A percentile compares a stretch with the other conserved stretches of the same genome.
Evolutionary conservation across 1,139 yeast species (phyloP).

Genomic region (Pichia sp.): DNA sequence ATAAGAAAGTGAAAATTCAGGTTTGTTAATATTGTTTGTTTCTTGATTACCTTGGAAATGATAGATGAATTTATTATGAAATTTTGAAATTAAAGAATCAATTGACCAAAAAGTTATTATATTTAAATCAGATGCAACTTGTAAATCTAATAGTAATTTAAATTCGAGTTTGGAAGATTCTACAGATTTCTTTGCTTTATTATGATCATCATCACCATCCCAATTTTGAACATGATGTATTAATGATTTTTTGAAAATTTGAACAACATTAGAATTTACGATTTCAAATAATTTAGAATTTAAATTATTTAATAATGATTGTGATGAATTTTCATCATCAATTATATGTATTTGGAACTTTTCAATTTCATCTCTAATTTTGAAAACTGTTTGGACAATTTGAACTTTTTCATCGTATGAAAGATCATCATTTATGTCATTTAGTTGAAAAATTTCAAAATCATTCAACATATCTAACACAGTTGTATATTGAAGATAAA

Average conservation of each 20-base stretch:
- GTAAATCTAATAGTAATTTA: conserved; percentile 5
- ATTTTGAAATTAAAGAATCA: conserved; percentile 27
- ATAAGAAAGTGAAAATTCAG: conserved; percentile 71
- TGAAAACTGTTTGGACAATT: background rate
- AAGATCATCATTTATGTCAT: background rate
- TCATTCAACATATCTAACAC: conserved; percentile 1
- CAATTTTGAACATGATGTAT: background rate
- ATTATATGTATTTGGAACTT: background rate
- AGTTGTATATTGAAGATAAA: background rate
- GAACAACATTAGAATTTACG: background rate
- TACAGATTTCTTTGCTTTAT: background rate
- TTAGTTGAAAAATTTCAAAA: conserved; percentile 11
- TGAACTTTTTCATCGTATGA: background rate
- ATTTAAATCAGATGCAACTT: conserved; percentile 1
- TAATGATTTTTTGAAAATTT: background rate
- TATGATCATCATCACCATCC: conserved; percentile 4
- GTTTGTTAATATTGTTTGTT: conserved; percentile 66
- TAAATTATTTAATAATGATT: background rate
- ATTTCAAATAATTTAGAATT: conserved; percentile 2
- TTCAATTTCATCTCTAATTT: conserved; percentile 2
- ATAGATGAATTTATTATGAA: conserved; percentile 57
- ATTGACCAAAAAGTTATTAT: conserved; percentile 16
- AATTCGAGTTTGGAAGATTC: conserved; percentile 1
- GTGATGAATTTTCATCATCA: background rate
- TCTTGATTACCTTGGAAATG: conserved; percentile 62